These are phyloP conservation scores for Salix suchowensis DNA, from an alignment of 345 rosid species.

Conservation along the genomic window DNA sequence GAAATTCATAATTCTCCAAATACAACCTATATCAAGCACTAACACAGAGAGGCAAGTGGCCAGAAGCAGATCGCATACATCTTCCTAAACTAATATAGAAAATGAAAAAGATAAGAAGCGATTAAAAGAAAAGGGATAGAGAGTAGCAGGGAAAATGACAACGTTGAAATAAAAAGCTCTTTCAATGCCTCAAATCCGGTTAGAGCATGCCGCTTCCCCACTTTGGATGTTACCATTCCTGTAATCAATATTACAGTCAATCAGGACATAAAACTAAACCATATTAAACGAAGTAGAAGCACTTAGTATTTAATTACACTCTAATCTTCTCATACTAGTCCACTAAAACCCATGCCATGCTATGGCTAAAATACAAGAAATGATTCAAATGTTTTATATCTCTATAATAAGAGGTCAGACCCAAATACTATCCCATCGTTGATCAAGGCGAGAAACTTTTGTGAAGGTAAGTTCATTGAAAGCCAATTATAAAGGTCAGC, in stretches of 20 bases:
- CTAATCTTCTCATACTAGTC: not conserved
- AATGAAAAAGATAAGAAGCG: not conserved
- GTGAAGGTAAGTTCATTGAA: not conserved
- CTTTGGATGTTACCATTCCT: conserved; percentile 94
- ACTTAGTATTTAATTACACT: not conserved
- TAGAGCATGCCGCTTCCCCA: conserved; percentile 87
- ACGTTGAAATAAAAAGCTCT: conserved; percentile 77
- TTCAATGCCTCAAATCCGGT: conserved; percentile 80
- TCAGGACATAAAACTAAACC: not conserved
- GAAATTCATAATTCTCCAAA: not conserved
- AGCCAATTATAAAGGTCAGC: not conserved
- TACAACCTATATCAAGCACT: not conserved
- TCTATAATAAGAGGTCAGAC: too few species aligned
- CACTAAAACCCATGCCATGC: not conserved
- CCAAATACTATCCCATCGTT: too few species aligned
- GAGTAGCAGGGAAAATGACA: not conserved
- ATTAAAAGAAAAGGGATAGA: not conserved
- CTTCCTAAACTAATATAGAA: too few species aligned
- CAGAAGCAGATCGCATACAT: not conserved
- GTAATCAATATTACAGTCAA: conserved; percentile 20
- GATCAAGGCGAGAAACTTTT: too few species aligned
- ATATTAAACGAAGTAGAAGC: not conserved
- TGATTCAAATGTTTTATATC: not conserved
- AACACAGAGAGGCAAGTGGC: not conserved
- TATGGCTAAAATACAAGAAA: not conserved